phyloP scores from a whole-genome alignment of 306 rosid genomes.

The Mimosa pudica region DNA sequence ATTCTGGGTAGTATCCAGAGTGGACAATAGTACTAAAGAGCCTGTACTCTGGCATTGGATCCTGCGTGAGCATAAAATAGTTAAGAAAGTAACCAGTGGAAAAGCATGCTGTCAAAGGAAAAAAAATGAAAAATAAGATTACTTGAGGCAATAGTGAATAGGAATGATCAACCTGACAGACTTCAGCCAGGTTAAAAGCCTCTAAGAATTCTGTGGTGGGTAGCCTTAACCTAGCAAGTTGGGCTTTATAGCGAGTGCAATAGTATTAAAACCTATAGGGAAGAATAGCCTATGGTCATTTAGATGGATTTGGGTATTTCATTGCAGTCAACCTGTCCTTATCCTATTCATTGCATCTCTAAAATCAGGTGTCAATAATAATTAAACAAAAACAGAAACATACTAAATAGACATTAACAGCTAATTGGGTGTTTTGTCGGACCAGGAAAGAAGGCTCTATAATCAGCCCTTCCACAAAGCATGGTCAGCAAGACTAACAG shows the following conservation, averaged over 20 bases:
- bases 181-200: conserved; percentile 14
- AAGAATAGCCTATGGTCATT: not conserved
- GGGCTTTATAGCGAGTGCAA: conserved; percentile 7
- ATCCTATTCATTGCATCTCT: not conserved
- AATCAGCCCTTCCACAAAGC: not conserved
- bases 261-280: conserved; percentile 14
- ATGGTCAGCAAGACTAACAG: conserved; percentile 15
- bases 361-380: conserved; percentile 3
- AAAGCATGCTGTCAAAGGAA: not conserved
- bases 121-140: not conserved
- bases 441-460: not conserved
- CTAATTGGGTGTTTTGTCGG: not conserved
- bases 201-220: not conserved
- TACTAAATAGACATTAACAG: conserved; percentile 18
- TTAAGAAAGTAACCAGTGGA: conserved; percentile 33
- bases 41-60: conserved; percentile 89
- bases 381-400: conserved; percentile 13
- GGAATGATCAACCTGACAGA: not conserved
- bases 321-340: not conserved
- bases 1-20: conserved; percentile 91
- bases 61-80: conserved; percentile 64
- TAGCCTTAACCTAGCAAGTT: conserved; percentile 30
- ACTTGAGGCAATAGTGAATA: conserved; percentile 13
- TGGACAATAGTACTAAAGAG: conserved; percentile 97
- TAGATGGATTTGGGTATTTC: not conserved